phyloP scores from a whole-genome alignment of 2,329 filamentous ascomycete genomes.

The Tolypocladium tropicale region DNA sequence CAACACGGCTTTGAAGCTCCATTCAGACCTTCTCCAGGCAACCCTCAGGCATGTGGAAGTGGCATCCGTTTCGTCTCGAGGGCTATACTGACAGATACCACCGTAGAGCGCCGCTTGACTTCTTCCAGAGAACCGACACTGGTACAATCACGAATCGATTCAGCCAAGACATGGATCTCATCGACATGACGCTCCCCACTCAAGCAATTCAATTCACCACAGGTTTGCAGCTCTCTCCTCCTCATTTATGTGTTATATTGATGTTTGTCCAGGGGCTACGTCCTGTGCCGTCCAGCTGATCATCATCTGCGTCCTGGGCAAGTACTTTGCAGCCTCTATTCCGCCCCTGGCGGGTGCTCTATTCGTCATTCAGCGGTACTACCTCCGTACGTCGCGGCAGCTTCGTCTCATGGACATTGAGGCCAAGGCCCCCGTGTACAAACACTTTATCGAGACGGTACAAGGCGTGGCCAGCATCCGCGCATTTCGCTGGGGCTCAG shows the following conservation, averaged over 20 bases:
- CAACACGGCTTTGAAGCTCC: conserved; percentile 13
- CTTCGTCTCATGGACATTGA: conserved; percentile 17
- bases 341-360: conserved; percentile 10
- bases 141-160: conserved; percentile 28
- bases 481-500: conserved; percentile 16
- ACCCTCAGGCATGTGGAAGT: conserved; percentile 10
- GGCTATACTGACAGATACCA: neutral
- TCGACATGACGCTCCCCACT: conserved; percentile 21
- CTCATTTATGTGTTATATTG: neutral
- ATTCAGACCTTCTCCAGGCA: conserved; percentile 18
- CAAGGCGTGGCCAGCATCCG: conserved; percentile 17
- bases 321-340: conserved; percentile 31
- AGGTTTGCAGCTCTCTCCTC: neutral
- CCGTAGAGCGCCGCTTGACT: neutral
- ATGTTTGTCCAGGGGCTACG: conserved; percentile 6
- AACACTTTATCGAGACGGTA: conserved; percentile 13
- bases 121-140: conserved; percentile 12
- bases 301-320: conserved; percentile 16
- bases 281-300: conserved; percentile 1
- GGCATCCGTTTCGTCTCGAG: neutral
- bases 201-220: neutral
- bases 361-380: conserved; percentile 12
- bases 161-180: conserved; percentile 25
- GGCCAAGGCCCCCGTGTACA: conserved; percentile 15
- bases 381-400: conserved; percentile 19